Conservation (phyloP, 495 filamentous ascomycete genomes). For the Recurvomyces mirabilis region DNA sequence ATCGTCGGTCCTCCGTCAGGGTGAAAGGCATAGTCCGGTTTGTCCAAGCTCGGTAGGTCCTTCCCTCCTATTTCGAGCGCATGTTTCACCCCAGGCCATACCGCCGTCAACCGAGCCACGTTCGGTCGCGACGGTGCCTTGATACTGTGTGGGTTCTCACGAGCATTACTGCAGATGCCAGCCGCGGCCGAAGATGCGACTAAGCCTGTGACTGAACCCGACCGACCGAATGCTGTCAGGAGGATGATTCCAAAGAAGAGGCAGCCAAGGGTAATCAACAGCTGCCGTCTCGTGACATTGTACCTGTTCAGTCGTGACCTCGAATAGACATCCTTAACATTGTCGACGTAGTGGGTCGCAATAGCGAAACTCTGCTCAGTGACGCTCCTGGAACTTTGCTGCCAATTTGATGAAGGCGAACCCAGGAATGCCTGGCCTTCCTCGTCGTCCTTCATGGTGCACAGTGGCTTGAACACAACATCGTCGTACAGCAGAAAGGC, state of each 20-base stretch:
- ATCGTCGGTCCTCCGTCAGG: not conserved
- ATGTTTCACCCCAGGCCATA: conserved; percentile 3
- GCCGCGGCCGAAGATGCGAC: not conserved
- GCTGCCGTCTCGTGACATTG: not conserved
- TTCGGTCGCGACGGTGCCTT: not conserved
- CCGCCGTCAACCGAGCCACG: not conserved
- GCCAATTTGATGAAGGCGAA: too few species aligned
- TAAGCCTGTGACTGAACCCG: not conserved
- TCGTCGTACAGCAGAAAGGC: too few species aligned
- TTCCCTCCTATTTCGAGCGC: conserved; percentile 1
- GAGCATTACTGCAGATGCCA: not conserved
- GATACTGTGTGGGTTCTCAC: conserved; percentile 2
- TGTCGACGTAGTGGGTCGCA: too few species aligned
- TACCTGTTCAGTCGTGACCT: too few species aligned
- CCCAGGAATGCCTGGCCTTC: too few species aligned
- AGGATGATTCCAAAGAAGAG: not conserved
- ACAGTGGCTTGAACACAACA: too few species aligned
- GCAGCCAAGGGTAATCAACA: not conserved
- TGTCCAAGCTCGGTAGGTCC: conserved; percentile 1
- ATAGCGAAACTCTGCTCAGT: too few species aligned
- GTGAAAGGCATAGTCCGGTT: not conserved
- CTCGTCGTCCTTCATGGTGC: too few species aligned
- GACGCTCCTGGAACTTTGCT: too few species aligned
- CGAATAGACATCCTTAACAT: too few species aligned
- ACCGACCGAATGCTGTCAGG: not conserved